Evolutionary conservation across 441 rosid species (phyloP), one percentile per base, ranked within the genome.

Genomic region (Hura crepitans): DNA sequence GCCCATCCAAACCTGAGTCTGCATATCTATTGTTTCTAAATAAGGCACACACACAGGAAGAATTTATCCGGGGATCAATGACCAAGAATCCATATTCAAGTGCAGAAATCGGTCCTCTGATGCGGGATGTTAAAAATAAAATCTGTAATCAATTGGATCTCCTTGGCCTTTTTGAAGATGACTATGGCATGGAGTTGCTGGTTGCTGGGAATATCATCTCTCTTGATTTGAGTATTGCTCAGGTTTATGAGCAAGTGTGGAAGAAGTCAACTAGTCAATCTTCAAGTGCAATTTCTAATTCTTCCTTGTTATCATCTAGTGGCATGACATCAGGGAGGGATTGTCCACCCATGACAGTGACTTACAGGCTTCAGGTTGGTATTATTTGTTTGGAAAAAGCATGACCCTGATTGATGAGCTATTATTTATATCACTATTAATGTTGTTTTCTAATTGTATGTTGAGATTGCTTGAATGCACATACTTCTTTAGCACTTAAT

Each of bases 171-270:
- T 78, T 89, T 57, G 99, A 92, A 83, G 99, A 96, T 87, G 99
- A 95, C 83, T 92, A 80, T 81, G 91, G 99, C 79, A 89, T 96
- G 99, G 99, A 96, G 84, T 83, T 96, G 74, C 87, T 96, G 69
- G 96, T 96, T 43, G 98, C 99, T 69, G 99, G 99, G 78, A 96
- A 92, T 88, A 96, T 96, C 33, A 92, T 96, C 74, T 92, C 99
- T 73, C 96, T 96, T 72, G 99, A 96, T 86, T 83, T 96, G 83
- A 96, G 99, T 83, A 79, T 96, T 76, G 92, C 98, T 64, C 99
- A 88, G 86, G 99, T 96, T 75, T 96, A 89, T 84, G 99, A 96
- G 83, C 96, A 88, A 84, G 99, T 96, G 62, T 96, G 99, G 99
- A 96, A 92, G 81, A 96, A 92, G 81, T 93, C 98, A 73, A 92